Evolutionary conservation across 2,329 filamentous ascomycete species (phyloP), one percentile per base, ranked within the genome.

Genomic region (Hirsutella rhossiliensis): DNA sequence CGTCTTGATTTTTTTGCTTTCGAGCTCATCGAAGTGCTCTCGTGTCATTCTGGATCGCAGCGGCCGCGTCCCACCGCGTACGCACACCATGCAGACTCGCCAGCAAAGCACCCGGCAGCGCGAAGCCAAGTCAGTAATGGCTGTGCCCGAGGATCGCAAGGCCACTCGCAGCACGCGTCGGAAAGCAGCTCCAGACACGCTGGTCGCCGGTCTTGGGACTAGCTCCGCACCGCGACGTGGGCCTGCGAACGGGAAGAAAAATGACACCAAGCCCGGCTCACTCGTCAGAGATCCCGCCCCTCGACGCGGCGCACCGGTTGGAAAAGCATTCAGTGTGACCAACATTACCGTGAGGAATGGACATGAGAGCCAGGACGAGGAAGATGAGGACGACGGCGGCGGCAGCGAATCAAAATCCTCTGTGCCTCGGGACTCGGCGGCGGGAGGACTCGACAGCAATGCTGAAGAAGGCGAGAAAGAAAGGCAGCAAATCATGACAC

Each of bases 241-340:
- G 13, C 34, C n/a, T 5, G 34, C 34, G 18, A 34, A 17, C 8
- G 18, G 5, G 15, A 9, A 15, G 34, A 15, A 11, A 8, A 19
- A 17, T n/a, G 5, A 11, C 13, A n/a, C 15, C 9, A 37, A 37
- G 8, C 17, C 15, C 17, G 31, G 38, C 4, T 43, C 38, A 5
- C 37, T 45, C n/a, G 34, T 11, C 6, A 31, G 18, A 18, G 31
- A 40, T 27, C 41, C 43, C n/a, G 11, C 43, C 19, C 27, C 44
- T 15, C 44, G 41, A 11, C 38, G 43, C 15, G 48, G 48, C 19
- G 45, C 42, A 7, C 40, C 20, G 29, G 3, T 34, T 36, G n/a
- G 4, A n/a, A 37, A 37, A n/a, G 34, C 34, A 5, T 17, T 37
- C 4, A 49, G 48, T 13, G 13, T 46, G 15, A 37, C 38, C 4